These are phyloP conservation scores for Boletus reticulatus DNA, from an alignment of 768 basidiomycete genomes.

Conservation along the genomic window DNA sequence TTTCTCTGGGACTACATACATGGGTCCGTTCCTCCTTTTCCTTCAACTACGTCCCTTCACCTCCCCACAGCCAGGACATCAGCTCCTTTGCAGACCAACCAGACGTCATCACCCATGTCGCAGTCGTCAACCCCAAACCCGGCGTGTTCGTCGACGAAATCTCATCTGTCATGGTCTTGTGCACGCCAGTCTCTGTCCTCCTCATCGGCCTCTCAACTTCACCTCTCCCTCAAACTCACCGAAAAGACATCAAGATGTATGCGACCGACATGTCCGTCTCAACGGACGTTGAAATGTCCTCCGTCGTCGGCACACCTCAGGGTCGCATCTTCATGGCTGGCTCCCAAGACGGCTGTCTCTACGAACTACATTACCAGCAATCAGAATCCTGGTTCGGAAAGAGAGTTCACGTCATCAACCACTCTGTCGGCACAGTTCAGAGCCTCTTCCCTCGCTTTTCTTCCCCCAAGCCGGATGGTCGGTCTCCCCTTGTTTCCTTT, in stretches of 20 bases:
- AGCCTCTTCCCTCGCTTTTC: constrained; percentile 79
- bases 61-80: constrained; percentile 69
- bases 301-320: constrained; percentile 72
- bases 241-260: constrained; percentile 83
- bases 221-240: constrained; percentile 41
- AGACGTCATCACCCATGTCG: constrained; percentile 86
- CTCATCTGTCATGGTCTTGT: constrained; percentile 82
- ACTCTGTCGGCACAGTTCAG: constrained; percentile 75
- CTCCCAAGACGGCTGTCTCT: constrained; percentile 80
- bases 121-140: constrained; percentile 80
- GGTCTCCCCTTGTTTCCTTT: constrained; percentile 18
- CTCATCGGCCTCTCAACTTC: constrained; percentile 76
- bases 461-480: constrained; percentile 63
- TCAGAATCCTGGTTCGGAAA: constrained; percentile 93
- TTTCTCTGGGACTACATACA: constrained; percentile 97
- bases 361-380: constrained; percentile 90
- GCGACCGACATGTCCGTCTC: constrained; percentile 81
- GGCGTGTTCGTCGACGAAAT: constrained; percentile 94
- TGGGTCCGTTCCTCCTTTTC: constrained; percentile 55
- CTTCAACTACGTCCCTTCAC: constrained; percentile 1
- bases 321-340: constrained; percentile 94
- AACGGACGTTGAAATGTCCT: constrained; percentile 83
- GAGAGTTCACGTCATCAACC: constrained; percentile 80
- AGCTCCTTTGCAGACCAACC: constrained; percentile 90
- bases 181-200: constrained; percentile 78